A percentile compares a stretch with the other conserved stretches of the same genome.
These are phyloP conservation scores for Yarrowia sp. DNA, from an alignment of 805 yeast species.

Conservation along the genomic window DNA sequence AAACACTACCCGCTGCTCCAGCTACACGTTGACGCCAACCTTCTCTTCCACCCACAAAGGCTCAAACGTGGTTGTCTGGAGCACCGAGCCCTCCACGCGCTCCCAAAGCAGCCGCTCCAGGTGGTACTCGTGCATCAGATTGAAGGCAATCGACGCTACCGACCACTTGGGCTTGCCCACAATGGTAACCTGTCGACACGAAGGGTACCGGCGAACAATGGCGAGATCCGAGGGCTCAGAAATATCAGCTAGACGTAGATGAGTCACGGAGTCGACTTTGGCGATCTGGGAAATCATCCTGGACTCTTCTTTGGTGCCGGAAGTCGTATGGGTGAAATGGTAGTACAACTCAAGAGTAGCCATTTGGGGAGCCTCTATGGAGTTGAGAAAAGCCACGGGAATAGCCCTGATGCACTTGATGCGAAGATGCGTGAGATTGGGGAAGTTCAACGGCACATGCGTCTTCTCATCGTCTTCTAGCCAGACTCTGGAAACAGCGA, in stretches of 20 bases:
- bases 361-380: constrained; percentile 3
- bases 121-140: constrained; percentile 18
- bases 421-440: constrained; percentile 25
- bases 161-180: constrained; percentile 24
- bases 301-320: background rate
- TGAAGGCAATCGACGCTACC: constrained; percentile 7
- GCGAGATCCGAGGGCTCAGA: constrained; percentile 12
- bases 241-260: constrained; percentile 16
- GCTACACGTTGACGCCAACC: constrained; percentile 12
- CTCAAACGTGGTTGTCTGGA: constrained; percentile 27
- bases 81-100: constrained; percentile 29
- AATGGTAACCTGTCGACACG: constrained; percentile 7
- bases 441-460: background rate
- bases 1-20: constrained; percentile 30
- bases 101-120: constrained; percentile 17
- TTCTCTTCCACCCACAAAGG: background rate
- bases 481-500: constrained; percentile 17
- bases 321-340: constrained; percentile 15
- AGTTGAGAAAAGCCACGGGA: constrained; percentile 15
- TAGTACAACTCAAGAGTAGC: constrained; percentile 13
- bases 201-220: constrained; percentile 2
- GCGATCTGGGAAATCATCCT: background rate
- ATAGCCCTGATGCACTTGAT: constrained; percentile 14
- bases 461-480: background rate
- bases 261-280: background rate